Conservation (phyloP, 2,329 filamentous ascomycete genomes). For the Drechslerella stenobrocha region DNA sequence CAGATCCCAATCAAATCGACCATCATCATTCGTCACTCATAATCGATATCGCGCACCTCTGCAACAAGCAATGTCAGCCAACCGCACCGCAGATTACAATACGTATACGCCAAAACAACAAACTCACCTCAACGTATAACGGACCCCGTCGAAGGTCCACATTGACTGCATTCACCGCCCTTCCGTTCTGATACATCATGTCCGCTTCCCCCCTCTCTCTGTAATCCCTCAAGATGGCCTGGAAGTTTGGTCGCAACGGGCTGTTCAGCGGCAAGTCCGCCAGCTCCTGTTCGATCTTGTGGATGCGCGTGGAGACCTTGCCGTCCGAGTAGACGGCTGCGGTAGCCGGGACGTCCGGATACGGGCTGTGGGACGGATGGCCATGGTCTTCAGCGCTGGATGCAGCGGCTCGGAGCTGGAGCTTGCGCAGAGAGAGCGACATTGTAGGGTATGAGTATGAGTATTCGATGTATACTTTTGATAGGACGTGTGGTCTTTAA, state of each 20-base stretch:
- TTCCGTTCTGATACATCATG: conserved; percentile 44
- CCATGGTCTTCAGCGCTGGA: conserved; percentile 2
- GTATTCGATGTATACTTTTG: neutral
- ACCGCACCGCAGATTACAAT: neutral
- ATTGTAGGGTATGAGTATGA: conserved; percentile 9
- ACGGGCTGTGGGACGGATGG: conserved; percentile 9
- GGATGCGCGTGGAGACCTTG: conserved; percentile 31
- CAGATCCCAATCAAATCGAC: too few species aligned
- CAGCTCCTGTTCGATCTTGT: conserved; percentile 32
- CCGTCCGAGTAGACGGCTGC: conserved; percentile 4
- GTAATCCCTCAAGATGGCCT: conserved; percentile 39
- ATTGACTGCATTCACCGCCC: conserved; percentile 21
- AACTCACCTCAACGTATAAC: conserved; percentile 41
- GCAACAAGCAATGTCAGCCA: neutral
- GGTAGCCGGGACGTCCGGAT: neutral
- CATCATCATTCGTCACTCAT: conserved; percentile 32
- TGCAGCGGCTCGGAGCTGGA: conserved; percentile 23
- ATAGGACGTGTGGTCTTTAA: too few species aligned
- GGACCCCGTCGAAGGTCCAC: conserved; percentile 32
- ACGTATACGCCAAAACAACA: neutral
- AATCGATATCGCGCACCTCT: conserved; percentile 43
- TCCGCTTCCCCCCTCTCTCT: conserved; percentile 31
- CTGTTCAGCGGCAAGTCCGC: conserved; percentile 28
- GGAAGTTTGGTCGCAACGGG: conserved; percentile 32
- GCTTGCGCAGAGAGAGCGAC: conserved; percentile 39